Base-by-base conservation (phyloP, 495 filamentous ascomycete species). In the Trypethelium eluteriae region DNA sequence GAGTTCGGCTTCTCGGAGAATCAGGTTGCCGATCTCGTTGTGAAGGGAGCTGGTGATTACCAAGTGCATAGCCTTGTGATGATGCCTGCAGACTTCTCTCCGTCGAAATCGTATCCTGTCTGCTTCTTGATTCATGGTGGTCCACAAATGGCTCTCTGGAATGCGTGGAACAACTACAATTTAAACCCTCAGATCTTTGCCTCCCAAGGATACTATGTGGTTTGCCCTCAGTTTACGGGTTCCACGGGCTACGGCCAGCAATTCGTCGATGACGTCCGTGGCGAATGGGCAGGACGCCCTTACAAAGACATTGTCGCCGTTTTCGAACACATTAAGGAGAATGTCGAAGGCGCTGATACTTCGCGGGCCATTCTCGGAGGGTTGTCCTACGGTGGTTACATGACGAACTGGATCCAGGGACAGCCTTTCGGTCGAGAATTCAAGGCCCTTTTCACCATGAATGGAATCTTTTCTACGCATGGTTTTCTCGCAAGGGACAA, bases 391-490 rank as follows among this genome's bases (percentile, higher is more conserved):
- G 81, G 80, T 7, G 82, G 80, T 0, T 85, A 81, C 73, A 85
- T 84, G 82, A 76, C 49, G 70, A 84, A 83, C 71, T 85, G 82
- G 83, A 82, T 84, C 65, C 81, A 83, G 68, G 82, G 83, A n/a
- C 80, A 82, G 46, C 74, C 75, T 2, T 73, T 85, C 1, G 83
- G 81, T n/a, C 78, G 80, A 7, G 70, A 82, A 65, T 82, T 84
- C 75, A 84, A 84, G 67, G 81, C 81, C 0, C 72, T 85, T 11
- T 81, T 84, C 64, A 92, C 89, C 67, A 93, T 97, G 75, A 93
- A 79, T 70, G 82, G 81, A 32, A 77, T 81, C 32, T 78, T 79
- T 53, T 53, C 49, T 53, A 14, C n/a, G 49, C 1, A 53, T 14
- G 18, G 49, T 53, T 75, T 79, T 75, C 84, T 92, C 41, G 73